These are phyloP conservation scores for Pyropia yezoensis DNA, from an alignment of 23 red algal species.

Conservation along the genomic window DNA sequence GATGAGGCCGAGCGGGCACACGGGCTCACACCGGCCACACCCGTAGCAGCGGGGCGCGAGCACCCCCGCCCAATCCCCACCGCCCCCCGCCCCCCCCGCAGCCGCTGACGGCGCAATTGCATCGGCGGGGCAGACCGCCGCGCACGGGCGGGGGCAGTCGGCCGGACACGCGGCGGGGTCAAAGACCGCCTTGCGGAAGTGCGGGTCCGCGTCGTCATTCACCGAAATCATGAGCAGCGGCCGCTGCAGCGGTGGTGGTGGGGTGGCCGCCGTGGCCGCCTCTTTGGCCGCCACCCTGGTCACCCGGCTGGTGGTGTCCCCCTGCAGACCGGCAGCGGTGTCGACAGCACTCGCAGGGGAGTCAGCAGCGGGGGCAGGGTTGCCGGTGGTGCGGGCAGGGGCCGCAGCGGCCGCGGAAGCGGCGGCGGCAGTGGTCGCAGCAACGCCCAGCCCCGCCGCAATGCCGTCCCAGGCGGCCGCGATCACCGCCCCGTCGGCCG, in stretches of 20 bases:
- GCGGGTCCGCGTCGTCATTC: conserved; percentile 83
- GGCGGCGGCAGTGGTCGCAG: neutral
- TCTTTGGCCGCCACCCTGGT: neutral
- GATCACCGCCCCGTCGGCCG: conserved; percentile 65
- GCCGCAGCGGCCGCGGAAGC: no score
- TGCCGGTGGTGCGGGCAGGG: no score
- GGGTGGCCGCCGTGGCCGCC: neutral
- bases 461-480: conserved; percentile 54
- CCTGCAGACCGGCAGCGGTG: no score
- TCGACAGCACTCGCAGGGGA: no score
- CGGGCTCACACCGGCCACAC: conserved; percentile 80
- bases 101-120: conserved; percentile 26
- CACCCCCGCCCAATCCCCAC: conserved; percentile 13
- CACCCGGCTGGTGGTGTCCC: no score
- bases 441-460: conserved; percentile 1
- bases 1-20: conserved; percentile 65
- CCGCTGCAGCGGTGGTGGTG: neutral
- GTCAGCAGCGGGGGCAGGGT: no score
- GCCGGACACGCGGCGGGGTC: conserved; percentile 32
- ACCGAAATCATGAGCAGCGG: conserved; percentile 85
- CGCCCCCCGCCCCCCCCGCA: no score
- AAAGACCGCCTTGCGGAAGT: conserved; percentile 93
- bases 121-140: conserved; percentile 60
- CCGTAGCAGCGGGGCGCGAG: conserved; percentile 64
- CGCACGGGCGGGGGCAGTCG: conserved; percentile 72